Base-by-base conservation (phyloP, 768 basidiomycete genomes). In the Suillus tomentosus region DNA sequence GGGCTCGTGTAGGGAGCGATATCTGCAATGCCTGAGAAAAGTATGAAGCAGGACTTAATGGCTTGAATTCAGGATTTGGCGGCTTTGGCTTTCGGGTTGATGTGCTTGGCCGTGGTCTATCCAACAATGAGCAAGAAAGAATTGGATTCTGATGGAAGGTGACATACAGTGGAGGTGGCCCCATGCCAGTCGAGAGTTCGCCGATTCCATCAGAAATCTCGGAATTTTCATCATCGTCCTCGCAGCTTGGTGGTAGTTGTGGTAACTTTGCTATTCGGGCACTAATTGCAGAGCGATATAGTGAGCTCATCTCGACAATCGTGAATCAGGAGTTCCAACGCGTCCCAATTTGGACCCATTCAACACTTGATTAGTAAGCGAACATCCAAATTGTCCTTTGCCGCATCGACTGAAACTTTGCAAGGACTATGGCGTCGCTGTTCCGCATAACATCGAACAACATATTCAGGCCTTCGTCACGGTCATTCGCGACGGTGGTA, bases 21-120 rank as follows among this genome's bases (percentile, higher is more conserved):
- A 98, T 89, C 70, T 94, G 89, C 3, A 90, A 77, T 10, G 96
- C 96, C 66, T 93, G 85, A 0, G 80, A 76, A 72, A 97, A 98
- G 80, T 84, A 96, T 1, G 80, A 80, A 17, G 85, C 77, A 0
- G 92, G 92, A 45, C 91, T 95, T 60, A 97, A 84, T 0, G 96
- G 94, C 0, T 87, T 70, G 67, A 86, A 89, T n/a, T 83, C 82
- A 0, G 88, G 82, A 70, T 88, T 89, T 0, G 87, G 85, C 4
- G 70, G 54, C 59, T 74, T 81, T 55, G 68, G 64, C 64, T 71
- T 72, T 47, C 63, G 70, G 77, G 79, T 79, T 3, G 64, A 70
- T 47, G 13, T 2, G 8, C 24, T 76, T 64, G 19, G 65, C 43
- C 60, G 51, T 58, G 57, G 57, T 31, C 57, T 31, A 66, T 27